Evolutionary conservation across 495 filamentous ascomycete genomes (phyloP).

Genomic region (Gamarada debralockiae): DNA sequence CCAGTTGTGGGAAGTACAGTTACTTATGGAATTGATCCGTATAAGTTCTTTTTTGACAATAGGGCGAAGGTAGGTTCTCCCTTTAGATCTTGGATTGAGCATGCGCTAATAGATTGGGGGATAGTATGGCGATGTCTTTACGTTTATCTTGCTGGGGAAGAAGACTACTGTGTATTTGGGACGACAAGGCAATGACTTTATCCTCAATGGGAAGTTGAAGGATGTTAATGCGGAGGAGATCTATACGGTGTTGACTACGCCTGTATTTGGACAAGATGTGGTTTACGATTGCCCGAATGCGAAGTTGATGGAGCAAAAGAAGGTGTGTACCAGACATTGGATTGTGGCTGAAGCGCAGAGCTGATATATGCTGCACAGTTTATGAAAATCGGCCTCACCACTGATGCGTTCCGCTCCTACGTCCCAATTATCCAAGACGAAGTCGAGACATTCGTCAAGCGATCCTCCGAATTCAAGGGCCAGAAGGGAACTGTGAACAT

Average conservation of each 20-base stretch:
- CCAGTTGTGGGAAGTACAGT: constrained; percentile 77
- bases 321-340: constrained; percentile 25
- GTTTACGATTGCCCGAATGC: constrained; percentile 86
- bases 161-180: constrained; percentile 77
- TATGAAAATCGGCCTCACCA: constrained; percentile 80
- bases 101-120: constrained; percentile 2
- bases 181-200: constrained; percentile 78
- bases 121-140: constrained; percentile 77
- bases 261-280: constrained; percentile 82
- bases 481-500: constrained; percentile 62
- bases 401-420: constrained; percentile 70
- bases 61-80: constrained; percentile 55
- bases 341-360: too few species aligned
- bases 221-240: constrained; percentile 82
- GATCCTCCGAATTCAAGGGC: constrained; percentile 62
- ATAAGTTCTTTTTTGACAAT: constrained; percentile 69
- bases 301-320: constrained; percentile 84
- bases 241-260: constrained; percentile 76
- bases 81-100: neutral
- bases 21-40: constrained; percentile 80
- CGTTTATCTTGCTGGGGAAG: constrained; percentile 71
- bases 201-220: constrained; percentile 78
- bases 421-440: constrained; percentile 77
- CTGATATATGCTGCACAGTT: constrained; percentile 46
- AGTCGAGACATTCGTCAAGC: constrained; percentile 64